Percentiles rank a stretch among this genome's conserved stretches.
These are phyloP conservation scores for Pichia deserticola DNA, from an alignment of 805 yeast species.

Conservation along the genomic window DNA sequence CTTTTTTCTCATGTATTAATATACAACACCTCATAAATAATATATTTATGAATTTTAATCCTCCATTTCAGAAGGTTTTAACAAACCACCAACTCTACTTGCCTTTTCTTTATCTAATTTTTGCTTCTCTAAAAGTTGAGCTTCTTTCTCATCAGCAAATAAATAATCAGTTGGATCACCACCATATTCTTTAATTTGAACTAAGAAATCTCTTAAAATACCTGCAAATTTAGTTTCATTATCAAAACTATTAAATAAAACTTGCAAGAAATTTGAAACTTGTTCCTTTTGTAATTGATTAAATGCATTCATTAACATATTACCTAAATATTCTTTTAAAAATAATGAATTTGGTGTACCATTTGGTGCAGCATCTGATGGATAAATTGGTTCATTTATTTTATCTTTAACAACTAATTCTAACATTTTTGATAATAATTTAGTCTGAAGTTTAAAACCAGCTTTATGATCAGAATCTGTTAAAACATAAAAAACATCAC, in stretches of 20 bases:
- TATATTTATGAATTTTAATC: slow-evolving; percentile 31
- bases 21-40: no score
- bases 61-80: slow-evolving; percentile 92
- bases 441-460: slow-evolving; percentile 84
- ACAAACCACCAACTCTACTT: slow-evolving; percentile 81
- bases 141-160: slow-evolving; percentile 88
- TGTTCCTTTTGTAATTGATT: slow-evolving; percentile 84
- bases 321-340: slow-evolving; percentile 72
- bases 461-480: slow-evolving; percentile 98
- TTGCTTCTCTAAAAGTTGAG: slow-evolving; percentile 61
- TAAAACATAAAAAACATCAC: slow-evolving; percentile 87
- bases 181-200: slow-evolving; percentile 91
- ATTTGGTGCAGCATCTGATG: slow-evolving; percentile 70
- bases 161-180: slow-evolving; percentile 93
- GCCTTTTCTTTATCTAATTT: slow-evolving; percentile 74
- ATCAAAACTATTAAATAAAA: slow-evolving; percentile 63
- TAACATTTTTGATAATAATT: slow-evolving; percentile 74
- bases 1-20: no score
- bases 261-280: slow-evolving; percentile 71
- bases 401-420: slow-evolving; percentile 72
- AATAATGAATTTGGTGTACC: slow-evolving; percentile 80
- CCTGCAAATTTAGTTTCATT: slow-evolving; percentile 74
- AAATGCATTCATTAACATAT: slow-evolving; percentile 81
- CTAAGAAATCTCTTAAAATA: slow-evolving; percentile 87
- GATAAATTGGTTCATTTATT: slow-evolving; percentile 71